Evolutionary conservation across 495 filamentous ascomycete genomes (phyloP).

Genomic region (Podospora pseudocomata): DNA sequence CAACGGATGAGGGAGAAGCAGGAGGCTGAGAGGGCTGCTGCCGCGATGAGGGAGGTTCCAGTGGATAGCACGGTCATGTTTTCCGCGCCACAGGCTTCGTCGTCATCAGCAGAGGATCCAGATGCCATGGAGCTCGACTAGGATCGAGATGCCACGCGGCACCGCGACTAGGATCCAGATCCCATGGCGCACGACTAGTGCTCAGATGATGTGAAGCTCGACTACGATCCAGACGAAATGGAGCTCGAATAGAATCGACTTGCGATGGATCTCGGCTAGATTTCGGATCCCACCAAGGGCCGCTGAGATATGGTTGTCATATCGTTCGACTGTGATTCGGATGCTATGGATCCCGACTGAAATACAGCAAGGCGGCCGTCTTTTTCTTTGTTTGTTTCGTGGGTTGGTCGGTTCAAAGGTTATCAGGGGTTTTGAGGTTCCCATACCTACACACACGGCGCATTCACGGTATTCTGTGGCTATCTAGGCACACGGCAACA

Average conservation of each 20-base stretch:
- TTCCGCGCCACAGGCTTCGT: not conserved
- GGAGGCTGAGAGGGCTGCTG: slow-evolving; percentile 20
- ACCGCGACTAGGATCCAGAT: slow-evolving; percentile 35
- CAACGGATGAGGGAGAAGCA: slow-evolving; percentile 57
- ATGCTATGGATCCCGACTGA: slow-evolving; percentile 72
- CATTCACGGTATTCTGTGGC: not conserved
- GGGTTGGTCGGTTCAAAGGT: not conserved
- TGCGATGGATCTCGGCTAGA: too few relatives aligned
- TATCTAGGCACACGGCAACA: not conserved
- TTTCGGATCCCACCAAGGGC: too few relatives aligned
- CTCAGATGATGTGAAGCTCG: too few relatives aligned
- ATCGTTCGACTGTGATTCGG: slow-evolving; percentile 36
- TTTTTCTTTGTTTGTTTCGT: not conserved
- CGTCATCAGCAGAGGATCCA: slow-evolving; percentile 33
- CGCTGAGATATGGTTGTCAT: too few relatives aligned
- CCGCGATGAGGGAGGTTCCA: not conserved
- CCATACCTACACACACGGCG: not conserved
- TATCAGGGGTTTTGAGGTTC: not conserved
- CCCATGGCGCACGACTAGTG: too few relatives aligned
- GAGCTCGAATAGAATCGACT: too few relatives aligned
- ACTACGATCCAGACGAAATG: too few relatives aligned
- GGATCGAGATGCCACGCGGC: slow-evolving; percentile 8
- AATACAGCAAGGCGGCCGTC: not conserved
- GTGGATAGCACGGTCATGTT: slow-evolving; percentile 8
- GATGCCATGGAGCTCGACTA: slow-evolving; percentile 74